A percentile compares a stretch with the other conserved stretches of the same genome.
Evolutionary conservation across 1,284 basidiomycete species (phyloP).

Genomic region (Fomitiporia mediterranea): DNA sequence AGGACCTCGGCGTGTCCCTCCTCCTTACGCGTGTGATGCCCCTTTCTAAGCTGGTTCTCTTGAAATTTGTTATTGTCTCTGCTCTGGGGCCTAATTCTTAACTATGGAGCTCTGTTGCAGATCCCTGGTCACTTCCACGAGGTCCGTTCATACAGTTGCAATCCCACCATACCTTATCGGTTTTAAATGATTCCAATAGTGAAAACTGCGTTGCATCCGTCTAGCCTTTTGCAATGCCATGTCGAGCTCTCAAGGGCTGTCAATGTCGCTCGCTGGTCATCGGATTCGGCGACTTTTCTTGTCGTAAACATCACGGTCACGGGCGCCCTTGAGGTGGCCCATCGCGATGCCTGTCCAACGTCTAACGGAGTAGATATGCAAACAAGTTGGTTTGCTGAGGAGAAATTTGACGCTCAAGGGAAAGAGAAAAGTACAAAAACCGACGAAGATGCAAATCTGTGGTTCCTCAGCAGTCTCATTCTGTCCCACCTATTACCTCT

Average conservation of each 20-base stretch:
- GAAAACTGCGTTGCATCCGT: neutral
- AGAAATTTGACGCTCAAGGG: no score
- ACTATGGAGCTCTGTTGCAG: conserved; percentile 1
- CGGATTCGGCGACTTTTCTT: neutral
- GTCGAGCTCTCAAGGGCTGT: neutral
- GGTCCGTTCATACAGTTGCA: neutral
- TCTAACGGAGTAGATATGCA: neutral
- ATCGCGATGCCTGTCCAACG: neutral
- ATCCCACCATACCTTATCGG: neutral
- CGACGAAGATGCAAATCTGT: neutral
- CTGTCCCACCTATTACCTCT: neutral
- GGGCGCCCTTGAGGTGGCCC: neutral
- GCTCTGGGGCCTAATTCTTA: conserved; percentile 1
- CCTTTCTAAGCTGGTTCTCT: neutral
- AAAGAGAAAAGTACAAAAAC: neutral
- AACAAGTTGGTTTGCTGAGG: no score
- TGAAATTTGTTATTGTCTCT: neutral
- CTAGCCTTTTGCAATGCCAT: neutral
- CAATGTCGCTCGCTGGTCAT: neutral
- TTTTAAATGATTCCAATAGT: neutral
- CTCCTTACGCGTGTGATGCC: neutral
- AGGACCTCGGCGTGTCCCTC: neutral
- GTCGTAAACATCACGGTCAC: neutral
- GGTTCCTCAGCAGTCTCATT: conserved; percentile 11
- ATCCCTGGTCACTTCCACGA: conserved; percentile 1